A percentile compares a stretch with the other conserved stretches of the same genome.
phyloP scores from a whole-genome alignment of 1,284 basidiomycete species.

The Microbotryum lychnidis-dioicae region DNA sequence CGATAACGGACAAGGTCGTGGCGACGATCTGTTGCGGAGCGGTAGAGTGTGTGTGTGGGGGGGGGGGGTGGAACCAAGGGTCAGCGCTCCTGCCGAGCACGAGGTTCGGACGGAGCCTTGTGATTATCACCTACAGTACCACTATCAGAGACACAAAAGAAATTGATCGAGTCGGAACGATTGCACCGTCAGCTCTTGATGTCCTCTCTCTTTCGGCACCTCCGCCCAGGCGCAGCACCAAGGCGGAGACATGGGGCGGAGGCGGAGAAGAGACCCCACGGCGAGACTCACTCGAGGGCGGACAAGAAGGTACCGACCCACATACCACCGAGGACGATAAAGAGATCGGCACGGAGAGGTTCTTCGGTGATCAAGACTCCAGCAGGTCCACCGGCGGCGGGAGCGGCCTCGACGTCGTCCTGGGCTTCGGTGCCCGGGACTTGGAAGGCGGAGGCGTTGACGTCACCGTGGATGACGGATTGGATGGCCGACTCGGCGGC shows the following conservation, averaged over 20 bases:
- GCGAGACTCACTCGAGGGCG: slow-evolving; percentile 6
- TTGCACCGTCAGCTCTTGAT: too few species aligned
- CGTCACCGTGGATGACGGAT: slow-evolving; percentile 1
- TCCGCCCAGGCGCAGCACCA: background rate
- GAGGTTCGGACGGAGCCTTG: background rate
- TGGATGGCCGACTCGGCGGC: slow-evolving; percentile 10
- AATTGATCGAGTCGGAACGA: background rate
- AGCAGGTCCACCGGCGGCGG: slow-evolving; percentile 4
- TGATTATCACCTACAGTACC: slow-evolving; percentile 1
- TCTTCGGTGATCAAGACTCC: slow-evolving; percentile 13
- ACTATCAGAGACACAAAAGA: background rate
- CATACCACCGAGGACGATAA: slow-evolving; percentile 25
- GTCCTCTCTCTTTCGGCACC: too few species aligned
- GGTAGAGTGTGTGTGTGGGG: too few species aligned
- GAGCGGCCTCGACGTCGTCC: slow-evolving; percentile 21
- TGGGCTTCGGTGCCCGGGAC: slow-evolving; percentile 7
- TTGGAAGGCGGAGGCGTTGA: slow-evolving; percentile 24
- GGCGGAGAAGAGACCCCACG: background rate
- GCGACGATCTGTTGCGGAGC: slow-evolving; percentile 22
- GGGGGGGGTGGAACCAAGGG: background rate
- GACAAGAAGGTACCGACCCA: slow-evolving; percentile 28
- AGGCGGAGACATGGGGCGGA: background rate
- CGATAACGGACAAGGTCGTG: slow-evolving; percentile 25
- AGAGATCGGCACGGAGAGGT: slow-evolving; percentile 14
- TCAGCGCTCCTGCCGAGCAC: background rate